Base-by-base conservation (phyloP, 2,329 filamentous ascomycete genomes). In the Thielaviopsis euricoi region DNA sequence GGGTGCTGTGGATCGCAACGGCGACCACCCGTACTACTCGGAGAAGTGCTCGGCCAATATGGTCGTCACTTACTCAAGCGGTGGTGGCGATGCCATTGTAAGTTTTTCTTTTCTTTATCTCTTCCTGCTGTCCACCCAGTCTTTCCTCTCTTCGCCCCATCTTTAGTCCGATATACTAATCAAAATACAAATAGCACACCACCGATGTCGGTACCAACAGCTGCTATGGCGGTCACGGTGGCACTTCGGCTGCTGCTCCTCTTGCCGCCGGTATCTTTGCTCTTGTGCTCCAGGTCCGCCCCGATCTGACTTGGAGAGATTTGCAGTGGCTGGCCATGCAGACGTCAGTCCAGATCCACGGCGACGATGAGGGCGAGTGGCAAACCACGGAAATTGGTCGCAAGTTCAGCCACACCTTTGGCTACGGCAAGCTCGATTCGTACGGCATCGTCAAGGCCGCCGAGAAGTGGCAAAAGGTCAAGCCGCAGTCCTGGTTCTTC, bases 41-140 rank as follows among this genome's bases (percentile, higher is more conserved):
- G 93, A 98, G 70, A 85, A 88, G 62, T 98, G 93, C 73, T 96
- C 91, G 2, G 93, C 93, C 22, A 88, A 95, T 68, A 76, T 98
- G 52, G 90, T 96, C 2, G 93, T 98, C 10, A 95, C 93, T 0
- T 98, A 97, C 70, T 96, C 90, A 67, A 96, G 89, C 70, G 93
- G 93, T 59, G 83, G 82, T 63, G 82, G 82, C 53, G 89, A 95
- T 71, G 81, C 87, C 13, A 98, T 98, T 65, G 79, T 81, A 69
- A 70, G 78, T 71, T 23, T 53, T 19, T 23, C n/a, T 23, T 23
- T n/a, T 19, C 23, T n/a, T n/a, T 9, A 17, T 7, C 22, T 15
- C 3, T 17, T 15, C 5, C 26, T 15, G 12, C n/a, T n/a, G 25
- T 9, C 21, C 25, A 15, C 48, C 2, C 12, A 6, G 21, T 13